Percentiles rank a stretch among this genome's conserved stretches.
phyloP scores from a whole-genome alignment of 176 grass and related monocot genomes.

The Eremochloa ophiuroides region DNA sequence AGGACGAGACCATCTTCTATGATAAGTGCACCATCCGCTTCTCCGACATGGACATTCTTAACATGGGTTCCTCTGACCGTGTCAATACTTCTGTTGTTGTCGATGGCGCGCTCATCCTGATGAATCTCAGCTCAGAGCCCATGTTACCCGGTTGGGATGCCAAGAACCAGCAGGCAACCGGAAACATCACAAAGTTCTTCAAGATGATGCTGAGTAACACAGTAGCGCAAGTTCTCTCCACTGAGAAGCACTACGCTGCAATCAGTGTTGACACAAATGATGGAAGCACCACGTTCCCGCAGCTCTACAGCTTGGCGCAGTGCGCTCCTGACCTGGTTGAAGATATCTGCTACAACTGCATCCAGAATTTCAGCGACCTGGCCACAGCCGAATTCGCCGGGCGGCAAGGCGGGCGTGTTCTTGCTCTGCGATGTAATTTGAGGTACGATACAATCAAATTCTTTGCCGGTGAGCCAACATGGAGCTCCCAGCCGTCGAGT shows the following conservation, averaged over 20 bases:
- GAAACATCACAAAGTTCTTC: neutral
- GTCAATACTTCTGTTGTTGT: neutral
- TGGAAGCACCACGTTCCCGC: neutral
- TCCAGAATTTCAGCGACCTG: neutral
- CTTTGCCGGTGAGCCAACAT: neutral
- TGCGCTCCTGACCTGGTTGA: constrained; percentile 6
- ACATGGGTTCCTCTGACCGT: neutral
- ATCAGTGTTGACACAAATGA: neutral
- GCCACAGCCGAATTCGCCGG: neutral
- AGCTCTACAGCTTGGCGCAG: constrained; percentile 23
- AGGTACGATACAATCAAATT: constrained; percentile 19
- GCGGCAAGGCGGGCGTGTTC: neutral
- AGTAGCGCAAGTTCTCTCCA: neutral
- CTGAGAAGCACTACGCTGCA: neutral
- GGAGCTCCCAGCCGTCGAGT: neutral
- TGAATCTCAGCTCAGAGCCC: neutral
- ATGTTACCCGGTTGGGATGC: neutral
- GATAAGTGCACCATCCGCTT: neutral
- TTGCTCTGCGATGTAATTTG: constrained; percentile 20
- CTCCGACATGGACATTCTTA: constrained; percentile 12
- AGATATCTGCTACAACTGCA: constrained; percentile 12
- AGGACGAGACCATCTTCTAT: neutral
- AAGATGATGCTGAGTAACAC: neutral
- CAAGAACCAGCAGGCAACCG: neutral
- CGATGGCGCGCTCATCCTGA: neutral